Evolutionary conservation across 768 basidiomycete genomes (phyloP).

Genomic region (Hericium erinaceus): DNA sequence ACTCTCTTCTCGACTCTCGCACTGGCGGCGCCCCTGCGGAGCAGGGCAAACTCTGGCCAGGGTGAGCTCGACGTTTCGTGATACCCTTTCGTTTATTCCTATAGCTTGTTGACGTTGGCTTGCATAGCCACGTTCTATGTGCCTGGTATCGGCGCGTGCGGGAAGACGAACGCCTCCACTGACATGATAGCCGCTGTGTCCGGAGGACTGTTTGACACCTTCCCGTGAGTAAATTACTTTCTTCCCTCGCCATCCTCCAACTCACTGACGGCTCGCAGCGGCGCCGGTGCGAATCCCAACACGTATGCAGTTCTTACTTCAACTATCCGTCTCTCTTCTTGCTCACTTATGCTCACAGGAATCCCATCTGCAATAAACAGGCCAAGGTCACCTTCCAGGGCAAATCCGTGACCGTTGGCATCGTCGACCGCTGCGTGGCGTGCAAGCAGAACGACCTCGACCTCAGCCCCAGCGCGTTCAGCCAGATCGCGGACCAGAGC

Average conservation of each 20-base stretch:
- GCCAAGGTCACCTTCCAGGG: not conserved
- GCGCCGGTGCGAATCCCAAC: not conserved
- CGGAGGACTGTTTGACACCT: too few species aligned
- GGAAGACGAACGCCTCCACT: too few species aligned
- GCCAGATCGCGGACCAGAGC: not conserved
- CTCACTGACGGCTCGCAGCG: not conserved
- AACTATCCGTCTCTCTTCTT: not conserved
- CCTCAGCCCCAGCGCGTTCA: constrained; percentile 5
- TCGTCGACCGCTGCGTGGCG: constrained; percentile 6
- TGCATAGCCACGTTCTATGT: too few species aligned
- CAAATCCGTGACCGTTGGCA: constrained; percentile 7
- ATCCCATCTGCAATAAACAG: constrained; percentile 8
- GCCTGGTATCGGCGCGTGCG: too few species aligned
- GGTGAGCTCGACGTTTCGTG: too few species aligned
- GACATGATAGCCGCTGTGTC: too few species aligned
- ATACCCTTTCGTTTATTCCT: too few species aligned
- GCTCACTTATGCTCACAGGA: not conserved
- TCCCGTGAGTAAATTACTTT: too few species aligned
- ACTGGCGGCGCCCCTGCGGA: too few species aligned
- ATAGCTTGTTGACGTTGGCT: too few species aligned
- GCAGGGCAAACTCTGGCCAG: too few species aligned
- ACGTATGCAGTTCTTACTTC: not conserved
- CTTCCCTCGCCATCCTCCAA: constrained; percentile 27
- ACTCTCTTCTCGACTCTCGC: too few species aligned
- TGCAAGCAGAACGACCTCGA: constrained; percentile 6